Conservation (phyloP, 225 moss, liverwort and hornwort species). For the Asterella californica region DNA sequence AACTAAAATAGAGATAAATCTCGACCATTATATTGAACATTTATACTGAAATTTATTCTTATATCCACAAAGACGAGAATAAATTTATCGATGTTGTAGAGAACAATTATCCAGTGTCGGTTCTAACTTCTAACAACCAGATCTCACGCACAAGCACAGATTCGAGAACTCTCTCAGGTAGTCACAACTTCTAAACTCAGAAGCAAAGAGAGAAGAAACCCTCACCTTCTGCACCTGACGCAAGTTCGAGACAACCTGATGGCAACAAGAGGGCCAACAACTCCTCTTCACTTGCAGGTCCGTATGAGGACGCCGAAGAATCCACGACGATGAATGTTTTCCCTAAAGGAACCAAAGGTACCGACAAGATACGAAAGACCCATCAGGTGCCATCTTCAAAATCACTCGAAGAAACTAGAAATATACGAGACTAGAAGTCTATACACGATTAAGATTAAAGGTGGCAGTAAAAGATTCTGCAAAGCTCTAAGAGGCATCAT, state of each 20-base stretch:
- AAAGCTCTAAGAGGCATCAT: not conserved
- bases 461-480: not conserved
- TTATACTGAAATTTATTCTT: no score
- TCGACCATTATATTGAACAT: no score
- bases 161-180: no score
- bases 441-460: not conserved
- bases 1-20: no score
- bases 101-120: no score
- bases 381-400: slow-evolving; percentile 11
- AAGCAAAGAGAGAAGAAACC: not conserved
- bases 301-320: slow-evolving; percentile 4
- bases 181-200: no score
- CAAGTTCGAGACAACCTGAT: slow-evolving; percentile 14
- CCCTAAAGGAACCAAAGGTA: slow-evolving; percentile 10
- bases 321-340: slow-evolving; percentile 11
- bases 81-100: no score
- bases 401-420: not conserved
- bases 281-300: slow-evolving; percentile 15
- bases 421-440: not conserved
- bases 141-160: no score
- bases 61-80: no score
- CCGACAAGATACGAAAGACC: slow-evolving; percentile 9
- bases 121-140: no score
- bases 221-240: slow-evolving; percentile 16
- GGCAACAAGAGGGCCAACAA: slow-evolving; percentile 15